Percentiles rank a stretch among this genome's conserved stretches.
These are phyloP conservation scores for Penicillium concentricum DNA, from an alignment of 2,329 filamentous ascomycete genomes.

Conservation along the genomic window DNA sequence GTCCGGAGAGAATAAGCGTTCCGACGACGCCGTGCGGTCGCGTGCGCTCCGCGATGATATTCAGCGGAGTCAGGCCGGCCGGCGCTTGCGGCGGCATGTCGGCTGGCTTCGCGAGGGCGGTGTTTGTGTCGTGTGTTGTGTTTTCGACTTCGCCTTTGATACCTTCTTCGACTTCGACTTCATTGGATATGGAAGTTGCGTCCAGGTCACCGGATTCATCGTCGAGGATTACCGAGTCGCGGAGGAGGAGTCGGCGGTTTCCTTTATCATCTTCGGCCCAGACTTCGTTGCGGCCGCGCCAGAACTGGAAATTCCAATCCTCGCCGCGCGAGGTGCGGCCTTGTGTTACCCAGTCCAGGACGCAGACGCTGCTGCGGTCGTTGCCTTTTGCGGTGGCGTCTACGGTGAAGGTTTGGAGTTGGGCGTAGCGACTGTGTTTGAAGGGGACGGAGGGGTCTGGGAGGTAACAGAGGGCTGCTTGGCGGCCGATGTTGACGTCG, in stretches of 20 bases:
- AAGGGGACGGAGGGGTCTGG: conserved; percentile 96
- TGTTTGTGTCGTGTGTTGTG: conserved; percentile 8
- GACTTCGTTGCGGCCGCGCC: conserved; percentile 86
- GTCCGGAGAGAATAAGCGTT: conserved; percentile 78
- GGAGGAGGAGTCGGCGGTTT: conserved; percentile 66
- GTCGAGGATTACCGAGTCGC: conserved; percentile 79
- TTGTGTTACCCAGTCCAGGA: conserved; percentile 92
- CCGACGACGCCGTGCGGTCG: conserved; percentile 75
- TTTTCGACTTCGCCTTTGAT: conserved; percentile 37
- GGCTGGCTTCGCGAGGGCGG: conserved; percentile 1
- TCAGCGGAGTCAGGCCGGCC: conserved; percentile 21
- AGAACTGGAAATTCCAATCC: conserved; percentile 78
- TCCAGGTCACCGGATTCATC: conserved; percentile 40
- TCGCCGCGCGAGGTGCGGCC: conserved; percentile 83
- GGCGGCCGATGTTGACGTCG: conserved; percentile 48
- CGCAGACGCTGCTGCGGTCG: conserved; percentile 62
- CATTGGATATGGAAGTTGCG: conserved; percentile 8
- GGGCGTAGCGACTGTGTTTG: conserved; percentile 76
- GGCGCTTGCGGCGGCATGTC: conserved; percentile 16
- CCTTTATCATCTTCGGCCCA: conserved; percentile 34
- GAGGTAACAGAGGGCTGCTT: conserved; percentile 61
- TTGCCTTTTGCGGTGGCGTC: conserved; percentile 40
- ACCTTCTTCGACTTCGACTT: conserved; percentile 29
- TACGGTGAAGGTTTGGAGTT: conserved; percentile 74
- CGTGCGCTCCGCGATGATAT: conserved; percentile 58